A percentile compares a stretch with the other conserved stretches of the same genome.
These are phyloP conservation scores for Shiraia sp. DNA, from an alignment of 2,329 filamentous ascomycete species.

Conservation along the genomic window DNA sequence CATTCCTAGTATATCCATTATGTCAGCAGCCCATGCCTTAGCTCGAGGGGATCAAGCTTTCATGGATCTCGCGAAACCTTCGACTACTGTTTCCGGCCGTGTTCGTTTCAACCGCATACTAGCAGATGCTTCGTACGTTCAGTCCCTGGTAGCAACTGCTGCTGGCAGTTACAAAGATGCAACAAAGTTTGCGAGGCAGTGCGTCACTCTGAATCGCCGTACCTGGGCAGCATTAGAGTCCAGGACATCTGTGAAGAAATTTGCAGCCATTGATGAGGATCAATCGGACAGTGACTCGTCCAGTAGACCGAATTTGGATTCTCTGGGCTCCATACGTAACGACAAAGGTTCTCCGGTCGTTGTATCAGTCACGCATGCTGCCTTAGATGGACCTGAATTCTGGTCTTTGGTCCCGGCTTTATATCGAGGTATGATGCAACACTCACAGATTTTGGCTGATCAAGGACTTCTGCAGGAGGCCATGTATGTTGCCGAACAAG, in stretches of 20 bases:
- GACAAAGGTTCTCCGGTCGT: constrained; percentile 36
- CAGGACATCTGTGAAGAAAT: constrained; percentile 28
- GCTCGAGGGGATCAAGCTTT: constrained; percentile 34
- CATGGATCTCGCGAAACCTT: constrained; percentile 33
- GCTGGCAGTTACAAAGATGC: constrained; percentile 52
- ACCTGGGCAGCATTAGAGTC: constrained; percentile 58
- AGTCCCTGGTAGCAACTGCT: constrained; percentile 68
- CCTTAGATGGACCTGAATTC: constrained; percentile 66
- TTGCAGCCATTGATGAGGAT: constrained; percentile 8
- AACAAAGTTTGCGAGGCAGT: constrained; percentile 53
- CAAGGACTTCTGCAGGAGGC: constrained; percentile 88
- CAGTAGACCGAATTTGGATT: constrained; percentile 23
- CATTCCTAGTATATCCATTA: constrained; percentile 25
- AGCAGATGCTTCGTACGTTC: constrained; percentile 65
- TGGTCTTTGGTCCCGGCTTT: constrained; percentile 80
- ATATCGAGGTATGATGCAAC: constrained; percentile 70
- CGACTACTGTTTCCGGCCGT: constrained; percentile 39
- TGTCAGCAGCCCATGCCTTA: constrained; percentile 35
- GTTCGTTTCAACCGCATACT: constrained; percentile 55
- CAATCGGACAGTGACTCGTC: constrained; percentile 23
- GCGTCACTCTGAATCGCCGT: constrained; percentile 54
- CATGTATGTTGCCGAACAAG: constrained; percentile 83
- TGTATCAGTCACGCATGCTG: constrained; percentile 50
- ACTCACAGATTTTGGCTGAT: constrained; percentile 79
- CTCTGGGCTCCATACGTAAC: constrained; percentile 33